Evolutionary conservation across 768 basidiomycete species (phyloP).

Genomic region (Steccherinum ochraceum): DNA sequence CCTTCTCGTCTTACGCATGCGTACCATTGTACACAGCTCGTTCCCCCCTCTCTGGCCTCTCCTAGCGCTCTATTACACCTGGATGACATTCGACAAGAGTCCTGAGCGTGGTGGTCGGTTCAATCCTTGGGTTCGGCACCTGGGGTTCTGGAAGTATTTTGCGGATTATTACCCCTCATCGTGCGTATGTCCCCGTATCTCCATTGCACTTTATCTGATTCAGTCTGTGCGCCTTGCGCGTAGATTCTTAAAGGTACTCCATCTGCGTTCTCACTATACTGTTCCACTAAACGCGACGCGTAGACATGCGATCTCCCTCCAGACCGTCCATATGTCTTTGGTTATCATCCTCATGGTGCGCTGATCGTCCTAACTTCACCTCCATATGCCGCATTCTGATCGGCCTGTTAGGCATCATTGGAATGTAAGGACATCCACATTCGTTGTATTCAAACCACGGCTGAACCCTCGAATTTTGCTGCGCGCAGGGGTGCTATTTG

Average conservation of each 20-base stretch:
- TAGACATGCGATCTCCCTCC: conserved; percentile 89
- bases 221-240: neutral
- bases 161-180: conserved; percentile 88
- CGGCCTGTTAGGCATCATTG: conserved; percentile 76
- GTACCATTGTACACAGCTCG: conserved; percentile 47
- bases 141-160: conserved; percentile 81
- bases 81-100: conserved; percentile 73
- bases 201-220: neutral
- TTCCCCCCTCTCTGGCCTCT: conserved; percentile 87
- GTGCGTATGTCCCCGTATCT: conserved; percentile 40
- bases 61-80: conserved; percentile 68
- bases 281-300: neutral
- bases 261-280: no score
- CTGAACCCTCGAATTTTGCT: neutral
- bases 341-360: conserved; percentile 95
- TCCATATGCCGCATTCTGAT: neutral
- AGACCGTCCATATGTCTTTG: conserved; percentile 92
- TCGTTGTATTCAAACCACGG: neutral
- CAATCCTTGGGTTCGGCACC: conserved; percentile 66
- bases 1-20: neutral
- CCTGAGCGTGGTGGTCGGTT: conserved; percentile 69
- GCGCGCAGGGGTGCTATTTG: conserved; percentile 77
- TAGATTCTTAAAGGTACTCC: conserved; percentile 46
- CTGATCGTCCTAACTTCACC: neutral
- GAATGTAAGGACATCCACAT: conserved; percentile 62